Conservation (phyloP, 2,329 filamentous ascomycete species). For the Didymella glomerata region DNA sequence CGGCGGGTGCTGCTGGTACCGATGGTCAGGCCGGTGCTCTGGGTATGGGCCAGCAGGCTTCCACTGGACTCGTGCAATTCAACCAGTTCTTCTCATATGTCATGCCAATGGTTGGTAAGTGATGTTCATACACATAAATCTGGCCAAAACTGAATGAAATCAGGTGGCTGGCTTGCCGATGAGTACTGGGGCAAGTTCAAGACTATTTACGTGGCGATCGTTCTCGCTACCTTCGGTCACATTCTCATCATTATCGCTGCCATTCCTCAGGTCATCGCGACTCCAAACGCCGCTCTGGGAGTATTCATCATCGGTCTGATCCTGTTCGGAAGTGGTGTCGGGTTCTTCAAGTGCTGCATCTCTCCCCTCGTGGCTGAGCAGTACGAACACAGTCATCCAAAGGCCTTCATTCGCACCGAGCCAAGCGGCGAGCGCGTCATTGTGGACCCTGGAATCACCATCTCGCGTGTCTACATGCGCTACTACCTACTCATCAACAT, state of each 20-base stretch:
- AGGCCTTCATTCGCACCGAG: slow-evolving; percentile 59
- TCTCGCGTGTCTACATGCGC: slow-evolving; percentile 71
- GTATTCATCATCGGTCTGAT: slow-evolving; percentile 60
- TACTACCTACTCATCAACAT: slow-evolving; percentile 78
- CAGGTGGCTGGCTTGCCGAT: slow-evolving; percentile 66
- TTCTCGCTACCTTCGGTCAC: slow-evolving; percentile 65
- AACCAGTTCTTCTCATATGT: slow-evolving; percentile 36
- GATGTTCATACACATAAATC: neutral
- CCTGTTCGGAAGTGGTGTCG: slow-evolving; percentile 54
- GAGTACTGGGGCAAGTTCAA: slow-evolving; percentile 67
- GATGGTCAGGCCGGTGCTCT: slow-evolving; percentile 41
- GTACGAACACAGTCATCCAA: slow-evolving; percentile 63
- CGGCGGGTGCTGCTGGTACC: slow-evolving; percentile 53
- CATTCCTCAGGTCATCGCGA: slow-evolving; percentile 55
- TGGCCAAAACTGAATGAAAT: slow-evolving; percentile 51
- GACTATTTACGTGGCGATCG: slow-evolving; percentile 63
- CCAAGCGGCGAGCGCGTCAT: slow-evolving; percentile 70
- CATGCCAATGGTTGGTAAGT: slow-evolving; percentile 37
- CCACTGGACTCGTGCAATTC: slow-evolving; percentile 36
- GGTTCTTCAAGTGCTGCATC: slow-evolving; percentile 52
- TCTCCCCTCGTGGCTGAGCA: slow-evolving; percentile 75
- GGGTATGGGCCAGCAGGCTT: slow-evolving; percentile 39
- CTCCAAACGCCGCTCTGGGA: slow-evolving; percentile 52
- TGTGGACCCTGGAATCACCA: slow-evolving; percentile 71
- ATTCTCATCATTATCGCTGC: slow-evolving; percentile 62